Base-by-base conservation (phyloP, 352 stramenopile species). In the Phytophthora citrophthora region DNA sequence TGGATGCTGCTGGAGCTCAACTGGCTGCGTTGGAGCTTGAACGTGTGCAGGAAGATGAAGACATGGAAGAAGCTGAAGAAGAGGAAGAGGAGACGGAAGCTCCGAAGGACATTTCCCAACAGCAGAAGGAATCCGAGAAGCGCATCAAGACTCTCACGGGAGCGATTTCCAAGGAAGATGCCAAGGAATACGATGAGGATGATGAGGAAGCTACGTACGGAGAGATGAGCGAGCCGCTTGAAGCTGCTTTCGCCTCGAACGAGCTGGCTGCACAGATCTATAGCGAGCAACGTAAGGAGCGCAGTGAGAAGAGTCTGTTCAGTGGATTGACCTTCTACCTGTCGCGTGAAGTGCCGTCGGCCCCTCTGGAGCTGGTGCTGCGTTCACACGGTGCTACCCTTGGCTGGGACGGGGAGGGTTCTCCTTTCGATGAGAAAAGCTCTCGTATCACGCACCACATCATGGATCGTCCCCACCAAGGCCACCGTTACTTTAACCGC, bases 361-460 rank as follows among this genome's bases (percentile, higher is more conserved):
- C 90, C 38, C 97, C 95, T 49, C 72, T 99, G 10, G 97, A 99
- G 81, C 88, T 99, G 40, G 91, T 99, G 31, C 91, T 99, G 48
- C 72, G 90, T 16, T 91, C 92, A 3, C 98, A 98, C 71, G 97
- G 97, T 38, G 98, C 91, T 1, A 83, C 91, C 55, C 88, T 99
- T 18, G 97, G 96, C 32, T 99, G 97, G 97, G 95, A 99, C 44
- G 97, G 96, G 12, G 72, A 74, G 11, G 86, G 94, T 11, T 99
- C 95, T 62, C 95, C 96, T 16, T 97, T 98, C 67, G 66, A 61
- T 5, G 88, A 92, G 49, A 90, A 94, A 55, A 97, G 98, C 74
- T 57, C 89, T 27, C 83, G 81, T 34, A 98, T 99, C 64, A 99
- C 97, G 39, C 98, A 99, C 83, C 94, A 99, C 73, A 72, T 99